A percentile compares a stretch with the other conserved stretches of the same genome.
phyloP scores from a whole-genome alignment of 2,329 filamentous ascomycete species.

The Trichoderma sp. region DNA sequence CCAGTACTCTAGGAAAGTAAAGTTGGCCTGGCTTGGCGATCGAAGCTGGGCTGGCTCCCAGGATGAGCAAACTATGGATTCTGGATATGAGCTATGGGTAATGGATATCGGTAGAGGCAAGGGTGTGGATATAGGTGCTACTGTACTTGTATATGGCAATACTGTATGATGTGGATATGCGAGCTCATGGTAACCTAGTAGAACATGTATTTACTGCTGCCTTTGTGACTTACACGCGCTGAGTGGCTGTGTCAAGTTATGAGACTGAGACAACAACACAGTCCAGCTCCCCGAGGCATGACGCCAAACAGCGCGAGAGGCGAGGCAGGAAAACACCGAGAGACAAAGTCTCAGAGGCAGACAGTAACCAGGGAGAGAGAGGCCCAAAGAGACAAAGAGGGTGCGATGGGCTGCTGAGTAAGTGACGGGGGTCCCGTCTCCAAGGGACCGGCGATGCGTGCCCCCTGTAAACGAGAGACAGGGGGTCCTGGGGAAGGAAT shows the following conservation, averaged over 20 bases:
- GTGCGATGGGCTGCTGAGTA: neutral
- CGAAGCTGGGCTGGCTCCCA: constrained; percentile 1
- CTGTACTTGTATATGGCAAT: neutral
- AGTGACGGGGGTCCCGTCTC: neutral
- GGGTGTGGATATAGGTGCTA: neutral
- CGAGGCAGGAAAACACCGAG: neutral
- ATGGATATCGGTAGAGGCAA: neutral
- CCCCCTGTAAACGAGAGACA: neutral
- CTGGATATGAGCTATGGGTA: neutral
- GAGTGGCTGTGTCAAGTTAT: neutral
- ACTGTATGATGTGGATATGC: neutral
- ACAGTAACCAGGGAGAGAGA: neutral
- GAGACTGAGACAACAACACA: neutral
- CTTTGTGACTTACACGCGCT: neutral
- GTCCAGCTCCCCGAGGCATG: neutral
- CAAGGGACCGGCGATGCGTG: neutral
- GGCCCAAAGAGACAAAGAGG: neutral
- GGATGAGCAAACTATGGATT: neutral
- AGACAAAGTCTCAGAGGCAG: neutral
- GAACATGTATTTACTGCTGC: no score
- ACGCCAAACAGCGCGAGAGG: neutral
- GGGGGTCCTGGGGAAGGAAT: neutral
- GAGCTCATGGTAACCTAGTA: neutral
- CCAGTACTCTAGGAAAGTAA: neutral
- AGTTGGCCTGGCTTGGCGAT: constrained; percentile 19